Conservation (phyloP, 352 stramenopile species). For the Phytophthora cajani region DNA sequence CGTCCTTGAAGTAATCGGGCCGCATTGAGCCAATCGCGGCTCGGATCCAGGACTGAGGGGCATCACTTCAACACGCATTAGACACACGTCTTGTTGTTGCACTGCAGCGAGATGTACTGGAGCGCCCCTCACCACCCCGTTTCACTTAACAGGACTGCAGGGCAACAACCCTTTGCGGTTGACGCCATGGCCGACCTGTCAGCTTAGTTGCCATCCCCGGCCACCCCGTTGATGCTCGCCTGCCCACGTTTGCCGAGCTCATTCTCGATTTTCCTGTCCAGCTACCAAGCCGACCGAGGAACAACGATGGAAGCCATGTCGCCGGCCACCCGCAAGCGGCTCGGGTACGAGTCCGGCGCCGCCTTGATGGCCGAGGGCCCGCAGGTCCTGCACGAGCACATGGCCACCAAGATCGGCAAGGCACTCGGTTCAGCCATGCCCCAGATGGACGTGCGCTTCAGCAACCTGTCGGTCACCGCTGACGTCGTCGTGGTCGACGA, state of each 20-base stretch:
- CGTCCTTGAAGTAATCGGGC: constrained; percentile 8
- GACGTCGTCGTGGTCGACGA: constrained; percentile 36
- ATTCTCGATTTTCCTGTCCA: constrained; percentile 18
- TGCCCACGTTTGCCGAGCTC: not conserved
- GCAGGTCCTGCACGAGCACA: constrained; percentile 40
- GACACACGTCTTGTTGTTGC: too few species aligned
- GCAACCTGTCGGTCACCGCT: constrained; percentile 47
- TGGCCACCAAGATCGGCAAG: constrained; percentile 34
- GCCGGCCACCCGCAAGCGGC: constrained; percentile 23
- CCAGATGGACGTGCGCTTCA: constrained; percentile 56
- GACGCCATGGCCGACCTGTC: not conserved
- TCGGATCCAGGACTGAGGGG: not conserved
- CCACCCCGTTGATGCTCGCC: not conserved
- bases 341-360: constrained; percentile 27
- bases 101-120: too few species aligned
- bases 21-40: not conserved
- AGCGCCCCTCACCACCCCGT: not conserved
- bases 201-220: not conserved
- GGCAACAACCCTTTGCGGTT: not conserved
- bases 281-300: constrained; percentile 17
- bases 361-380: constrained; percentile 43
- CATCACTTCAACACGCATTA: not conserved
- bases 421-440: constrained; percentile 41
- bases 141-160: not conserved
- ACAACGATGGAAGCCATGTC: constrained; percentile 3